Evolutionary conservation across 495 filamentous ascomycete genomes (phyloP), one percentile per base, ranked within the genome.

Genomic region (Platismatia glauca): DNA sequence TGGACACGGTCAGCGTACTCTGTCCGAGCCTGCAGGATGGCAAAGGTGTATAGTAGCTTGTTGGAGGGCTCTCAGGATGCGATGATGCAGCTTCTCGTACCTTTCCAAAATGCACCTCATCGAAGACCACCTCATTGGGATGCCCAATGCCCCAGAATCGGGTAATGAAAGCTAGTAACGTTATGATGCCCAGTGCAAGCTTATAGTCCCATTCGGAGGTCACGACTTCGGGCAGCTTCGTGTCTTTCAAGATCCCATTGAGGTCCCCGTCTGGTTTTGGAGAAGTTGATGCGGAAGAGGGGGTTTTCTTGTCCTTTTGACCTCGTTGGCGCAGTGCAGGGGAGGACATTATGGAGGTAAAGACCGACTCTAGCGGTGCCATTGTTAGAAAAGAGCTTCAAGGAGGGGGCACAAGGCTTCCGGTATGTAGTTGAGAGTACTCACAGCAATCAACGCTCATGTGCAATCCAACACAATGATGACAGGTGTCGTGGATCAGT

Each of bases 101-200:
- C 88, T 99, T 99, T 77, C 94, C 94, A 75, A 99, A 99, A 76
- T 99, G 94, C 55, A 99, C 94, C 75, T 99, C 94, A 68, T 99
- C 94, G 72, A 99, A 99, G 44, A 99, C 95, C 33, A 99, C 94
- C 75, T 97, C 87, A 71, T 94, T 87, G 15, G 94, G 94, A 75
- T 96, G 91, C 63, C 81, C 87, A 71, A 99, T 95, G 60, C 89
- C 91, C 81, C 87, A 97, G 77, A 97, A 99, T 65, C 94, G 81
- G 34, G 94, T 97, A 59, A 89, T 72, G 72, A 97, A 97, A 56
- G 92, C 93, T 67, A 95, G 70, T 48, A 82, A 69, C 9, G 93
- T 97, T 70, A 97, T 84, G 67, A 96, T 71, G 43, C 74, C 71
- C 61, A 96, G 79, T 63, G 84, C 89, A 68, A 95, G 76, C 81